Conservation (phyloP, 192 early-diverging fungal species). For the Oehlia diaphana region DNA sequence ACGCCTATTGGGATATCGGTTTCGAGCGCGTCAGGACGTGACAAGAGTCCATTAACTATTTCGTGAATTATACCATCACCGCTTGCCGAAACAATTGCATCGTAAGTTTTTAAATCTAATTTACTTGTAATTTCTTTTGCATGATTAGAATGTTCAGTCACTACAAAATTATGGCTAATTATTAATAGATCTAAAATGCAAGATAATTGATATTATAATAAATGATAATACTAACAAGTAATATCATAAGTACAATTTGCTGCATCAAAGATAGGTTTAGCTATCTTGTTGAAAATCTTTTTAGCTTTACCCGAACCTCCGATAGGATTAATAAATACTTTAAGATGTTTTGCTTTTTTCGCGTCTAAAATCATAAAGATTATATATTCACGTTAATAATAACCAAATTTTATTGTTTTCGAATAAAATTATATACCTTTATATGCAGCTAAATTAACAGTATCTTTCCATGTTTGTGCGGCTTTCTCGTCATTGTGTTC, state of each 20-base stretch:
- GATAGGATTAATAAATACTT: constrained; percentile 74
- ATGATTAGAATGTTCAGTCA: constrained; percentile 13
- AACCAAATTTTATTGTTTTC: neutral
- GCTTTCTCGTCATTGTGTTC: neutral
- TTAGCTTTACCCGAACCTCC: constrained; percentile 67
- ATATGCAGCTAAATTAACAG: neutral
- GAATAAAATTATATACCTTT: neutral
- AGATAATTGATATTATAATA: neutral
- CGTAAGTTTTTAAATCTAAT: constrained; percentile 55
- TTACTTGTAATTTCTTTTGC: constrained; percentile 61
- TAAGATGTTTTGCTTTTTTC: constrained; percentile 39
- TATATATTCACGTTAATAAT: neutral
- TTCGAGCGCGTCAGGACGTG: constrained; percentile 64
- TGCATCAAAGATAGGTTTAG: constrained; percentile 63
- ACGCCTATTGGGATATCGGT: constrained; percentile 60
- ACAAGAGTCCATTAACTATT: constrained; percentile 77
- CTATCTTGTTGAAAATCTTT: constrained; percentile 54
- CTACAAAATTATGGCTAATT: neutral
- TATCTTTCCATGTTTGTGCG: neutral
- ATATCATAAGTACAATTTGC: constrained; percentile 48
- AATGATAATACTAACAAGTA: neutral
- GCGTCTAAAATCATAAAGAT: neutral
- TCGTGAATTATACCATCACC: constrained; percentile 86
- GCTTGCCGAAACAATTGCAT: constrained; percentile 64
- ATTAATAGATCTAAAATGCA: neutral